Percentiles rank a stretch among this genome's conserved stretches.
Conservation (phyloP, 2,329 filamentous ascomycete genomes). For the Fusarium chlamydosporum region DNA sequence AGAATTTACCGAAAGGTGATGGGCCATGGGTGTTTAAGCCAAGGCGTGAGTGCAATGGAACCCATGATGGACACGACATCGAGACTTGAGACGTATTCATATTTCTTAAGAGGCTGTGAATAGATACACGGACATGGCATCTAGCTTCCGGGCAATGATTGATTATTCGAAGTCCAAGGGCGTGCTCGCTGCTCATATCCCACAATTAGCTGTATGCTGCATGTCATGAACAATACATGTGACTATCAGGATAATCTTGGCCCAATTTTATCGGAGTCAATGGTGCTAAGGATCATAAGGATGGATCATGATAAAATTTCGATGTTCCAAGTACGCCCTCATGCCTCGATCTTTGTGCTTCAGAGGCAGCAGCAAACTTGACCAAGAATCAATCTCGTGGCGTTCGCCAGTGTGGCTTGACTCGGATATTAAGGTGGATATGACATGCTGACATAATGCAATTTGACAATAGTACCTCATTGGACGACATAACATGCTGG, state of each 20-base stretch:
- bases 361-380: conserved; percentile 1
- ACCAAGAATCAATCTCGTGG: conserved; percentile 10
- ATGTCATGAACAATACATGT: conserved; percentile 34
- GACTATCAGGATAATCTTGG: conserved; percentile 1
- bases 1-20: conserved; percentile 3
- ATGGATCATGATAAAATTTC: not conserved
- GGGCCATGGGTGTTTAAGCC: conserved; percentile 14
- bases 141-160: not conserved
- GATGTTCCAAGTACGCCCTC: conserved; percentile 6
- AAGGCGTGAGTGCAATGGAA: conserved; percentile 10
- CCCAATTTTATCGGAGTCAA: not conserved
- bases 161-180: not conserved
- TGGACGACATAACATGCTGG: conserved; percentile 29
- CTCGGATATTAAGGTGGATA: conserved; percentile 9
- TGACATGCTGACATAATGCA: conserved; percentile 43
- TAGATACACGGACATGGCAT: too few species aligned
- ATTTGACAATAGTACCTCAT: conserved; percentile 10
- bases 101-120: not conserved
- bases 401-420: conserved; percentile 21
- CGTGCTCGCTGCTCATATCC: conserved; percentile 1
- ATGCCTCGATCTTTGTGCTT: conserved; percentile 17
- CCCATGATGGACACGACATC: conserved; percentile 6
- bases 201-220: conserved; percentile 26
- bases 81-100: not conserved
- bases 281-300: not conserved